A percentile compares a stretch with the other conserved stretches of the same genome.
These are phyloP conservation scores for Yamadazyma mexicana DNA, from an alignment of 1,139 yeast genomes.

Conservation along the genomic window DNA sequence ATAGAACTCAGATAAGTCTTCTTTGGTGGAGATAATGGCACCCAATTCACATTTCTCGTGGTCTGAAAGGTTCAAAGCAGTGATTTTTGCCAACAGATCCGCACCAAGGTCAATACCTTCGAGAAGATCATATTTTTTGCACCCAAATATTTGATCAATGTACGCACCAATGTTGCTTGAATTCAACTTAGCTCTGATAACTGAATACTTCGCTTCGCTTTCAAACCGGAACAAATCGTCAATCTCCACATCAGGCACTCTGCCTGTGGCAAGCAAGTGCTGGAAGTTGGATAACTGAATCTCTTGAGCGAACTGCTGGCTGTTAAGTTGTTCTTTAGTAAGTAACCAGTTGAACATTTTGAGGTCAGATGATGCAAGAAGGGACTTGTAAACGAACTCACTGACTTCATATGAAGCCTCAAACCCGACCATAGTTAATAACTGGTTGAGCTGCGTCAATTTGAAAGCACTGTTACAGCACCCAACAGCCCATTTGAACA, in stretches of 20 bases:
- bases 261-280: constrained; percentile 5
- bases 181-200: constrained; percentile 10
- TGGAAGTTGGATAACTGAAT: constrained; percentile 9
- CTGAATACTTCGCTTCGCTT: constrained; percentile 3
- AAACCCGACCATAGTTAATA: constrained; percentile 7
- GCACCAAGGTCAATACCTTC: constrained; percentile 6
- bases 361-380: constrained; percentile 2
- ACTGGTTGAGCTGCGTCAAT: not conserved
- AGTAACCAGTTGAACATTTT: constrained; percentile 18
- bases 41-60: constrained; percentile 7
- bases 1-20: constrained; percentile 4
- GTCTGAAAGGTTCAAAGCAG: not conserved
- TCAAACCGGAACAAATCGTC: constrained; percentile 12
- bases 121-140: constrained; percentile 7
- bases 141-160: constrained; percentile 7
- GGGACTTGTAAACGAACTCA: not conserved
- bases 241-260: constrained; percentile 8
- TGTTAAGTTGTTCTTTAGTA: constrained; percentile 14
- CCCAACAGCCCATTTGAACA: constrained; percentile 10
- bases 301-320: constrained; percentile 5
- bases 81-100: constrained; percentile 1
- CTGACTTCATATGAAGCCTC: constrained; percentile 4
- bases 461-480: constrained; percentile 1
- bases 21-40: constrained; percentile 2
- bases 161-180: constrained; percentile 6